Evolutionary conservation across 352 stramenopile species (phyloP), one percentile per base, ranked within the genome.

Genomic region (Phytophthora sp.): DNA sequence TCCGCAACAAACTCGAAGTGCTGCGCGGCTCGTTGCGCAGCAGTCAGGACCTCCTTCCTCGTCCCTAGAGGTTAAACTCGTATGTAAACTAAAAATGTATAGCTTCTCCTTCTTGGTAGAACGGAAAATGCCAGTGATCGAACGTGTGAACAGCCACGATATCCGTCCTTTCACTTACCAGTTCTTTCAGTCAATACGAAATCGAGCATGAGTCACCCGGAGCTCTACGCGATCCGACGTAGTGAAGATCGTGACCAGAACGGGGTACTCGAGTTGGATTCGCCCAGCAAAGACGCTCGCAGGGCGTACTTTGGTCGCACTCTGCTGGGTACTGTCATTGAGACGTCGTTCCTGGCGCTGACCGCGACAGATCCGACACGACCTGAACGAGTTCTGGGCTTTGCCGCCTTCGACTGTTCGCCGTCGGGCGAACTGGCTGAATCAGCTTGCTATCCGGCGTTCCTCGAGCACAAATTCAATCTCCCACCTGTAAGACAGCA

Each of bases 341-440:
- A 94, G 67, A 92, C 86, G 12, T 88, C 80, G 5, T 79, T 86
- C 59, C 57, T 94, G 24, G 78, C 84, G 9, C 72, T 94, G 47
- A 93, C 81, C 26, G 79, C 80, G 7, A 82, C 71, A 0, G 86
- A 93, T 41, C 62, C 73, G 7, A 63, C 77, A 2, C 70, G 79
- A 13, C 58, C 68, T 0, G 82, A 91, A 8, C 80, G 80, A 12
- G 46, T 88, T 21, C 56, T 93, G 12, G 86, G 82, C 50, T 92
- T 94, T 47, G 76, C 80, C 5, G 71, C 79, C 8, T 82, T 93
- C 20, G 79, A 94, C 56, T 77, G 72, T 58, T 70, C 51, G 4
- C 77, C 86, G 5, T 66, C 78, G 4, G 77, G 77, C 4, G 71
- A 91, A 44, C 38, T 86, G 18, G 63, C 55, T 15, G 81, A 88